These are phyloP conservation scores for Hippophae rhamnoides DNA, from an alignment of 306 rosid species.

Conservation along the genomic window DNA sequence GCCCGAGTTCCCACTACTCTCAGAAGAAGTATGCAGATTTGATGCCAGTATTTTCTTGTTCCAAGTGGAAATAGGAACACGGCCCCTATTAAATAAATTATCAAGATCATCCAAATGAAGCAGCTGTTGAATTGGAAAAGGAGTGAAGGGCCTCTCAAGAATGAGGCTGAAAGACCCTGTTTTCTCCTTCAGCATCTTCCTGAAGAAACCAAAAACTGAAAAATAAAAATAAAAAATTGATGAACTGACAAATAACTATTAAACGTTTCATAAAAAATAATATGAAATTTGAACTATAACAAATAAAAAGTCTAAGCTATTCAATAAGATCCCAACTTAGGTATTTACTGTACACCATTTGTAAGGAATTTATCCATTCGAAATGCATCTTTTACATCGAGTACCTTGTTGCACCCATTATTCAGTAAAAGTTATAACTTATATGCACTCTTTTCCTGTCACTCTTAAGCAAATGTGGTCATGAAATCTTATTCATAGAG, in stretches of 20 bases:
- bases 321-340: background rate
- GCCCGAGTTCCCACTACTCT: constrained; percentile 53
- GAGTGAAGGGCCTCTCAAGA: constrained; percentile 46
- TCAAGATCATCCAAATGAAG: constrained; percentile 50
- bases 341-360: no score
- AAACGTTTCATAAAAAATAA: constrained; percentile 11
- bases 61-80: constrained; percentile 78
- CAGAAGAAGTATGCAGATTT: constrained; percentile 46
- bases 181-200: constrained; percentile 56
- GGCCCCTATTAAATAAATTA: constrained; percentile 62
- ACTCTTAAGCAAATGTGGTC: no score
- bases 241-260: constrained; percentile 34
- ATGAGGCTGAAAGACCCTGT: constrained; percentile 40
- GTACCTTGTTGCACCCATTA: no score
- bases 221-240: constrained; percentile 48
- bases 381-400: no score
- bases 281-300: background rate
- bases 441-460: no score
- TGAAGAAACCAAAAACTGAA: constrained; percentile 57
- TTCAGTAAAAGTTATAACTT: no score
- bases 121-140: constrained; percentile 45
- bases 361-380: no score
- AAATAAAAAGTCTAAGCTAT: background rate
- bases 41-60: constrained; percentile 53
- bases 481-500: no score